These are phyloP conservation scores for Capronia americana DNA, from an alignment of 2,329 filamentous ascomycete genomes.

Conservation along the genomic window DNA sequence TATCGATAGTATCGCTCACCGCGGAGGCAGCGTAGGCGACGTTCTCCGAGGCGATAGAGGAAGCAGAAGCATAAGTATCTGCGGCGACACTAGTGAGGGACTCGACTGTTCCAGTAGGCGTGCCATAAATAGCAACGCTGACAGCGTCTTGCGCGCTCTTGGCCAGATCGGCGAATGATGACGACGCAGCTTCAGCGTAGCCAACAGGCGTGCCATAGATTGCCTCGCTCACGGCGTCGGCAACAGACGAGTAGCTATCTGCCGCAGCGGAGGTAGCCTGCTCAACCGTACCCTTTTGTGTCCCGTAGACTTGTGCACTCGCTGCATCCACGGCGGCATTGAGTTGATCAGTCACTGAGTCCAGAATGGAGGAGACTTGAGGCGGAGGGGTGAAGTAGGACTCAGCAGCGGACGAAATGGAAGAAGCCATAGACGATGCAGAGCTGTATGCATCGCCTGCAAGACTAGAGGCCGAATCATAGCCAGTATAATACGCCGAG, in stretches of 20 bases:
- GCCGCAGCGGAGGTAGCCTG: constrained; percentile 61
- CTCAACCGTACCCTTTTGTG: constrained; percentile 60
- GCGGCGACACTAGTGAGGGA: constrained; percentile 53
- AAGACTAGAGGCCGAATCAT: constrained; percentile 58
- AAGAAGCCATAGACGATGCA: constrained; percentile 42
- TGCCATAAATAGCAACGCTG: constrained; percentile 64
- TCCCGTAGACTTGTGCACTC: constrained; percentile 64
- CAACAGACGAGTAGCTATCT: constrained; percentile 59
- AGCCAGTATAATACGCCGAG: constrained; percentile 72
- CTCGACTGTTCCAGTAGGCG: constrained; percentile 56
- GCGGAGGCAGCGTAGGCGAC: constrained; percentile 42
- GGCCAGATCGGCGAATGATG: constrained; percentile 61
- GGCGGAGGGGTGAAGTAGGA: constrained; percentile 61
- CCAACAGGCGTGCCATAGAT: constrained; percentile 62
- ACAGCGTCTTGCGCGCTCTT: constrained; percentile 63
- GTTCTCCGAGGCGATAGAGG: constrained; percentile 54
- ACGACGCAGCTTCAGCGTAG: constrained; percentile 61
- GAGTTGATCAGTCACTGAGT: constrained; percentile 62
- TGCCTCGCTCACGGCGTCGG: constrained; percentile 55
- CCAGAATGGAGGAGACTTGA: constrained; percentile 63
- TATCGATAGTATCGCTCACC: constrained; percentile 35
- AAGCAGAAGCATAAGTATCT: constrained; percentile 53
- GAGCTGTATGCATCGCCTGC: constrained; percentile 56
- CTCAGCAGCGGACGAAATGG: constrained; percentile 46
- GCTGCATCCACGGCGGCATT: constrained; percentile 66